phyloP scores from a whole-genome alignment of 2,329 filamentous ascomycete species.

The Saccharata proteae region DNA sequence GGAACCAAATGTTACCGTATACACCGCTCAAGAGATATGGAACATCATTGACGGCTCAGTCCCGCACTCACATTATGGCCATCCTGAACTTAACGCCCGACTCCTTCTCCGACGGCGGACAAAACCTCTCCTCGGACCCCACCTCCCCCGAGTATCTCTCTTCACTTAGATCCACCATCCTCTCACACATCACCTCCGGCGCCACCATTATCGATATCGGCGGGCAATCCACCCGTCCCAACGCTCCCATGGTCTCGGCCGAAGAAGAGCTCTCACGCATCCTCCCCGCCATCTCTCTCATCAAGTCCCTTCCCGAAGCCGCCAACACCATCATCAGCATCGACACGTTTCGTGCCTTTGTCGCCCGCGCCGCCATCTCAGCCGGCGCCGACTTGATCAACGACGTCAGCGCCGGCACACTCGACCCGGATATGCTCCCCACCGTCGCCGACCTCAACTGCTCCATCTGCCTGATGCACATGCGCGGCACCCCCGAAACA shows the following conservation, averaged over 20 bases:
- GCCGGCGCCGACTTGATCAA: conserved; percentile 90
- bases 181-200: conserved; percentile 51
- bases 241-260: conserved; percentile 53
- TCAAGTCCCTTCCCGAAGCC: conserved; percentile 55
- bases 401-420: conserved; percentile 72
- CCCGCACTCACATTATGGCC: conserved; percentile 78
- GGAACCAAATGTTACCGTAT: too few relatives aligned
- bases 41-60: too few relatives aligned
- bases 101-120: conserved; percentile 91
- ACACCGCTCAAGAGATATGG: conserved; percentile 46
- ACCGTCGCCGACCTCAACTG: conserved; percentile 67
- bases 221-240: conserved; percentile 82
- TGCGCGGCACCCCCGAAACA: conserved; percentile 74
- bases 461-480: conserved; percentile 72
- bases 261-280: conserved; percentile 76
- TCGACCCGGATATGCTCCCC: conserved; percentile 71
- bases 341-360: conserved; percentile 81
- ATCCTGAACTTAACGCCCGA: conserved; percentile 93
- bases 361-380: conserved; percentile 62
- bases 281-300: conserved; percentile 62
- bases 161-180: conserved; percentile 46
- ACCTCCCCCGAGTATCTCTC: conserved; percentile 27
- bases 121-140: conserved; percentile 1
- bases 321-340: conserved; percentile 63
- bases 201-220: conserved; percentile 85